phyloP scores from a whole-genome alignment of 108 stramenopile species.

The Skeletonema marinoi region DNA sequence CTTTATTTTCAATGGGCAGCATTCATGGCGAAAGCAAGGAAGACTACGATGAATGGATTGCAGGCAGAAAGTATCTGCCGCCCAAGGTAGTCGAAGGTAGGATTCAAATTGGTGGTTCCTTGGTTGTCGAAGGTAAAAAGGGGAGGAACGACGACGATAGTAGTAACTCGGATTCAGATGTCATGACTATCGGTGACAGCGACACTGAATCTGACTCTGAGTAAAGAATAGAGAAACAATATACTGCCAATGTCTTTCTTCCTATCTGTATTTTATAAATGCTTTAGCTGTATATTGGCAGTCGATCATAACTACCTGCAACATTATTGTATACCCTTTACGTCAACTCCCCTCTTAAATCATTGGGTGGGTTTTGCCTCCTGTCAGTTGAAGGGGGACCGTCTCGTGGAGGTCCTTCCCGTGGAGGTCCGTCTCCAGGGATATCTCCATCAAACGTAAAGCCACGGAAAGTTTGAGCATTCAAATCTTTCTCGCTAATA shows the following conservation, averaged over 20 bases:
- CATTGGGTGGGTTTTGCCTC: background rate
- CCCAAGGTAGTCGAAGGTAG: conserved; percentile 73
- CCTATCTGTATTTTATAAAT: background rate
- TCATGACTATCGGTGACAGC: conserved; percentile 81
- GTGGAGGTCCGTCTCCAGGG: conserved; percentile 32
- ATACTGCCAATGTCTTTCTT: background rate
- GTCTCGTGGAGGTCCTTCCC: conserved; percentile 38
- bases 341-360: conserved; percentile 1
- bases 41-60: conserved; percentile 57
- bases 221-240: background rate
- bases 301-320: background rate
- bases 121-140: conserved; percentile 54
- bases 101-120: conserved; percentile 77
- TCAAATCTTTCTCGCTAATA: conserved; percentile 59
- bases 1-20: conserved; percentile 71
- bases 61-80: conserved; percentile 67
- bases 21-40: conserved; percentile 45
- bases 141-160: conserved; percentile 39
- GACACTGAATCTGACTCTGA: conserved; percentile 24
- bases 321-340: background rate
- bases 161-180: conserved; percentile 51
- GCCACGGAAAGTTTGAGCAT: conserved; percentile 81
- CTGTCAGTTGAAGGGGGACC: background rate
- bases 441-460: conserved; percentile 80
- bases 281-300: background rate